Conservation (phyloP, 1,284 basidiomycete species). For the Cryptococcus jaspeensis region DNA sequence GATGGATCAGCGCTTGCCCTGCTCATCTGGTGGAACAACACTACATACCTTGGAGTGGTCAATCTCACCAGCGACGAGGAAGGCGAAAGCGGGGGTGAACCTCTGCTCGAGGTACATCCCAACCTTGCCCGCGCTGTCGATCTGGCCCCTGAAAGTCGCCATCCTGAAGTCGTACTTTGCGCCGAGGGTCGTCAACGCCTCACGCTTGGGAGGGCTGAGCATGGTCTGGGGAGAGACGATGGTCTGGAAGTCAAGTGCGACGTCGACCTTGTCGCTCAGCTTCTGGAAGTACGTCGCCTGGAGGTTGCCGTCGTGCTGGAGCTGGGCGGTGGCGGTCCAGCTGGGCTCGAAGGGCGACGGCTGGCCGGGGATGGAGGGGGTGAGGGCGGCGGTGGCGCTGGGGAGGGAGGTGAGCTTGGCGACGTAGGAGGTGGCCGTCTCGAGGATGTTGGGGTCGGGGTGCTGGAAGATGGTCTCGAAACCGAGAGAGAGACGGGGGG, state of each 20-base stretch:
- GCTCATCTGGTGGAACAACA: not conserved
- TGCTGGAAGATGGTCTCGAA: constrained; percentile 84
- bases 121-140: constrained; percentile 91
- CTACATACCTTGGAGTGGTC: constrained; percentile 88
- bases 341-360: constrained; percentile 54
- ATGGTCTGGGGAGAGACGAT: constrained; percentile 64
- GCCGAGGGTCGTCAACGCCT: constrained; percentile 87
- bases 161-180: constrained; percentile 96
- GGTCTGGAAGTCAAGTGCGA: constrained; percentile 90
- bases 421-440: constrained; percentile 79
- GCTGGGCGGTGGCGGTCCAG: constrained; percentile 92
- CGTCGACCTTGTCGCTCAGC: constrained; percentile 93
- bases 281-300: constrained; percentile 97
- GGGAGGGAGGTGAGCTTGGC: constrained; percentile 74
- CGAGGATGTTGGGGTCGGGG: constrained; percentile 69
- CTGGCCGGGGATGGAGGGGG: constrained; percentile 31
- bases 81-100: constrained; percentile 90
- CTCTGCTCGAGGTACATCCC: constrained; percentile 93
- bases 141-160: constrained; percentile 87
- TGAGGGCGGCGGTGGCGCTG: constrained; percentile 50
- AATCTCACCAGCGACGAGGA: constrained; percentile 93
- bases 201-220: constrained; percentile 64
- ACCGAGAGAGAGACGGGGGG: constrained; percentile 86
- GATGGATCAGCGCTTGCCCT: not conserved
- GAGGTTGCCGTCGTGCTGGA: constrained; percentile 79